A percentile compares a stretch with the other conserved stretches of the same genome.
Evolutionary conservation across 495 filamentous ascomycete species (phyloP).

Genomic region (Penicilliopsis zonata): DNA sequence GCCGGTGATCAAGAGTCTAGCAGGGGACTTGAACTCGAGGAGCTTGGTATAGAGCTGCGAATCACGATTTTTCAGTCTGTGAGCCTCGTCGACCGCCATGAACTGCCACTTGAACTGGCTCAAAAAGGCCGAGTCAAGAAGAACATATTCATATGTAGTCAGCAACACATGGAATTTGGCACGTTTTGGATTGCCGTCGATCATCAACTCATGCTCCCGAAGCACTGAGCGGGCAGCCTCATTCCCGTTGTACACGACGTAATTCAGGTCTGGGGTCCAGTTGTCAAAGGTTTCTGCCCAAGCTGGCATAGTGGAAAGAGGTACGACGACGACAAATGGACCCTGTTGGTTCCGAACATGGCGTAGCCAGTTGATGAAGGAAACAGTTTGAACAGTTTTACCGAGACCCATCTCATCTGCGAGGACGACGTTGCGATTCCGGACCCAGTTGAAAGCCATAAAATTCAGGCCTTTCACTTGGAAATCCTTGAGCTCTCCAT

Average conservation of each 20-base stretch:
- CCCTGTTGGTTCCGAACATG: slow-evolving; percentile 83
- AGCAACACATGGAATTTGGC: slow-evolving; percentile 91
- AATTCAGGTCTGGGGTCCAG: slow-evolving; percentile 94
- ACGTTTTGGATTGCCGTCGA: slow-evolving; percentile 68
- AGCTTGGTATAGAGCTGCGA: slow-evolving; percentile 83
- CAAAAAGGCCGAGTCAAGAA: slow-evolving; percentile 66
- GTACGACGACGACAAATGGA: slow-evolving; percentile 90
- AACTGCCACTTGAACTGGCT: slow-evolving; percentile 93
- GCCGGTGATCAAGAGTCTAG: slow-evolving; percentile 85
- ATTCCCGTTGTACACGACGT: slow-evolving; percentile 90
- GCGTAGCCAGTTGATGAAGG: slow-evolving; percentile 96
- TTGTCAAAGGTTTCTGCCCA: slow-evolving; percentile 97
- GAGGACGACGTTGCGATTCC: slow-evolving; percentile 83
- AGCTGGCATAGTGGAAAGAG: slow-evolving; percentile 88
- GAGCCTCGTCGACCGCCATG: slow-evolving; percentile 90
- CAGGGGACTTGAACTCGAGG: slow-evolving; percentile 70
- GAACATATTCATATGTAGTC: slow-evolving; percentile 91
- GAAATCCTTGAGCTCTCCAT: slow-evolving; percentile 83
- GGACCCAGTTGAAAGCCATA: slow-evolving; percentile 87
- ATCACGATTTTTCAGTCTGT: slow-evolving; percentile 91
- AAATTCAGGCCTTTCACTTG: slow-evolving; percentile 92
- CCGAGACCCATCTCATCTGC: slow-evolving; percentile 98
- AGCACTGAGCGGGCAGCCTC: slow-evolving; percentile 72
- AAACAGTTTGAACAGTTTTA: slow-evolving; percentile 95
- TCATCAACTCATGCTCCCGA: slow-evolving; percentile 74